Evolutionary conservation across 805 yeast genomes (phyloP).

Genomic region (Candida sphagnicola): DNA sequence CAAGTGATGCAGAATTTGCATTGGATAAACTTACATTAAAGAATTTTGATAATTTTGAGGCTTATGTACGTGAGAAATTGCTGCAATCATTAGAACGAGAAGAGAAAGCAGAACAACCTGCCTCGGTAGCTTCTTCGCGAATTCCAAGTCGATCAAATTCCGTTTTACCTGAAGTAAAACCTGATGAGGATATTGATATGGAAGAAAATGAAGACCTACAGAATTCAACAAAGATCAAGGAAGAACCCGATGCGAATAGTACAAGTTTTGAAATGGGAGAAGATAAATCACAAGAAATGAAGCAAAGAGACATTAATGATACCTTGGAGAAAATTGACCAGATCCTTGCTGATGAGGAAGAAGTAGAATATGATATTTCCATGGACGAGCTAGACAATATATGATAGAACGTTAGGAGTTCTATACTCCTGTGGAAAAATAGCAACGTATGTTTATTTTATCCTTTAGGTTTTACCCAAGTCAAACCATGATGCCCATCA

Average conservation of each 20-base stretch:
- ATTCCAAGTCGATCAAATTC: conserved; percentile 7
- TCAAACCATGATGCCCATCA: no score
- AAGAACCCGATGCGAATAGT: conserved; percentile 9
- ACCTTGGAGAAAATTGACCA: conserved; percentile 28
- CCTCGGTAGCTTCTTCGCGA: neutral
- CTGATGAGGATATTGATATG: conserved; percentile 7
- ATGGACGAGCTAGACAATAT: no score
- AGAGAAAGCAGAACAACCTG: conserved; percentile 8
- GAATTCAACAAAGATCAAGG: conserved; percentile 3
- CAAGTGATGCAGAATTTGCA: conserved; percentile 23
- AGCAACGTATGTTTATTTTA: no score
- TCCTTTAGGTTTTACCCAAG: no score
- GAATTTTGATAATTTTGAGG: conserved; percentile 28
- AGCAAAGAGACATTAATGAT: conserved; percentile 8
- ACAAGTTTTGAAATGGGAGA: conserved; percentile 10
- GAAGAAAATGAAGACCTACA: neutral
- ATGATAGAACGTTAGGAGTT: no score
- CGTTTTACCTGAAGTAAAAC: conserved; percentile 4
- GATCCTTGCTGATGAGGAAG: conserved; percentile 34
- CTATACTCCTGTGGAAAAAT: no score
- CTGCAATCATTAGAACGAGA: conserved; percentile 21
- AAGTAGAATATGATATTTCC: conserved; percentile 32
- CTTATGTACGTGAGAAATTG: conserved; percentile 18
- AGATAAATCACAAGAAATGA: conserved; percentile 5
- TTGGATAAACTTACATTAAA: conserved; percentile 28